Evolutionary conservation across 139 green algal species (phyloP).

Genomic region (Closterium sp.): DNA sequence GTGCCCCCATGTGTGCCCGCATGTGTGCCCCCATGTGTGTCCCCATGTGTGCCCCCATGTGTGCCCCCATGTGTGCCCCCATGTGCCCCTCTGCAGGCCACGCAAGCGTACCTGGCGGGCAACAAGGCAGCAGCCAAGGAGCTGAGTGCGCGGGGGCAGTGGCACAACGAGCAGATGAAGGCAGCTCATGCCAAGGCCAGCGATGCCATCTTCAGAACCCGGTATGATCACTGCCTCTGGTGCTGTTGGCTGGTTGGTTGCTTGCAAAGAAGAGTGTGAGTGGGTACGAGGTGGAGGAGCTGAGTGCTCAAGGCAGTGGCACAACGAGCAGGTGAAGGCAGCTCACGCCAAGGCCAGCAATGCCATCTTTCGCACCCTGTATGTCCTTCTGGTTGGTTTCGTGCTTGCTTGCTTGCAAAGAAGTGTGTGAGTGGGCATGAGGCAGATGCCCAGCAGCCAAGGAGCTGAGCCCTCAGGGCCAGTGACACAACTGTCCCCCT

Average conservation of each 20-base stretch:
- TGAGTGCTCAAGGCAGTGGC: conserved; percentile 56
- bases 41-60: too few species aligned
- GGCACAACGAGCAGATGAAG: conserved; percentile 63
- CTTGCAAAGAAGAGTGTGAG: too few species aligned
- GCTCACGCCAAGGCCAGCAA: conserved; percentile 48
- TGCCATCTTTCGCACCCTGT: conserved; percentile 27
- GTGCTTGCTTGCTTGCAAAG: too few species aligned
- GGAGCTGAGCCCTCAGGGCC: conserved; percentile 50
- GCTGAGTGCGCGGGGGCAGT: conserved; percentile 55
- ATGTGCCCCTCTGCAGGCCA: conserved; percentile 33
- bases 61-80: too few species aligned
- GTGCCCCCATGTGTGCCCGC: too few species aligned
- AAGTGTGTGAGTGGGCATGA: too few species aligned
- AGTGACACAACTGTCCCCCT: conserved; percentile 60
- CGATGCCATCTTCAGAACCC: conserved; percentile 37
- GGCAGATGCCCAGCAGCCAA: too few species aligned
- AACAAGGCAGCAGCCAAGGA: conserved; percentile 48
- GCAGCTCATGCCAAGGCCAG: conserved; percentile 49
- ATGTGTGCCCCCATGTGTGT: too few species aligned
- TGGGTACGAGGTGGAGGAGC: not conserved
- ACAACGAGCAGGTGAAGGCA: conserved; percentile 61
- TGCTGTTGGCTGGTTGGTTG: not conserved
- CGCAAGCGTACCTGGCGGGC: conserved; percentile 52
- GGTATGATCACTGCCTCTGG: not conserved
- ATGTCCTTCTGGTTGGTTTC: too few species aligned